Evolutionary conservation across 352 stramenopile genomes (phyloP), one percentile per base, ranked within the genome.

Genomic region (Phytophthora brassicae): DNA sequence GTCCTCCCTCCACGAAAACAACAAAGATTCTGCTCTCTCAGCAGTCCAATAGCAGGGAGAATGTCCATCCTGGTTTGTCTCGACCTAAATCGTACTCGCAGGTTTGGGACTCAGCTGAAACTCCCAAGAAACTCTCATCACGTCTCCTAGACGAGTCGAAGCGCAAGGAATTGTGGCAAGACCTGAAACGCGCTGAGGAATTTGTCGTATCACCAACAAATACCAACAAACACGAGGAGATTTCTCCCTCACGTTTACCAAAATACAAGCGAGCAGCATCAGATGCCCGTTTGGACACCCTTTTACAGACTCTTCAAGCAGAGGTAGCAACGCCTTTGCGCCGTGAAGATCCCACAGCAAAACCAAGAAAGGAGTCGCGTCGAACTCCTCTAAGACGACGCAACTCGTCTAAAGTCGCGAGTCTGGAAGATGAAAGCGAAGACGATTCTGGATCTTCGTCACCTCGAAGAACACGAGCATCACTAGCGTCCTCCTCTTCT

Each of bases 131-230:
- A 47, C 64, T 58, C 8, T 80, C 66, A 1, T 88, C 76, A 11
- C 77, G 81, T 16, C 59, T 88, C 26, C 66, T 90, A 17, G 81
- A 90, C 43, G 81, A 90, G 42, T 75, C 66, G 68, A 90, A 90
- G 60, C 77, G 81, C 14, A 87, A 88, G 52, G 79, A 90, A 43
- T 85, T 90, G 54, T 90, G 81, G 81, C 72, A 86, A 68, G 77
- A 88, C 47, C 75, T 88, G 33, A 90, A 90, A 50, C 70, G 74
- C 24, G 81, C 79, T 1, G 81, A 90, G 50, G 81, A 85, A 33
- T 75, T 66, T n/a, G 52, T 89, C 0, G 53, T 66, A 16, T 20
- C 54, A n/a, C 56, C 65, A 26, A 59, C 0, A 43, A 55, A 13
- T 29, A 53, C 20, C 58, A 59, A 19, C 55, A 60, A 58, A 6